phyloP scores from a whole-genome alignment of 108 stramenopile genomes.

The Cyclostephanos tholiformis region DNA sequence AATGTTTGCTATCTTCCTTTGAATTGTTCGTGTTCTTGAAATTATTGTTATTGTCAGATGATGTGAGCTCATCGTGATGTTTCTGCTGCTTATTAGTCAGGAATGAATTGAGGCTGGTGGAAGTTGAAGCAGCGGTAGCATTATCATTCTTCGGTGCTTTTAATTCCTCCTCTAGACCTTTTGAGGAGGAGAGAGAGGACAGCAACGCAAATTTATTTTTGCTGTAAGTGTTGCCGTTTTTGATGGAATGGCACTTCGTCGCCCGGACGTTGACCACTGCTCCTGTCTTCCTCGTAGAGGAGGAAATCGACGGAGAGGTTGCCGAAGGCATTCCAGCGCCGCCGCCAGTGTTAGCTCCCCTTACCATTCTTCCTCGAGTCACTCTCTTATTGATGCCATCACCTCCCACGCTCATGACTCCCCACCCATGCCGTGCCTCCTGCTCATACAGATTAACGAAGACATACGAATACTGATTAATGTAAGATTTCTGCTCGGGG shows the following conservation, averaged over 20 bases:
- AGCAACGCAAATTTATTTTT: background rate
- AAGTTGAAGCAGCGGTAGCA: background rate
- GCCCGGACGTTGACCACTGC: slow-evolving; percentile 27
- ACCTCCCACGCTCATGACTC: slow-evolving; percentile 12
- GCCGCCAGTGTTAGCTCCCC: background rate
- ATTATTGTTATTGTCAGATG: background rate
- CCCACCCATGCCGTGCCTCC: slow-evolving; percentile 34
- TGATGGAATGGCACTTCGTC: slow-evolving; percentile 31
- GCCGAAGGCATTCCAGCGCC: background rate
- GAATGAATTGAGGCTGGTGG: slow-evolving; percentile 5
- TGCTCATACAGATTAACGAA: slow-evolving; percentile 75
- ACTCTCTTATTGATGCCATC: background rate
- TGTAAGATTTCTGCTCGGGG: slow-evolving; percentile 40
- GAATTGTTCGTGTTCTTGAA: background rate
- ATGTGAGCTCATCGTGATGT: slow-evolving; percentile 7
- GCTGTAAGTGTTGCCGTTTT: background rate
- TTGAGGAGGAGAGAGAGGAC: background rate
- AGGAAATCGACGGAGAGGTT: background rate
- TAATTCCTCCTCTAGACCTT: slow-evolving; percentile 9
- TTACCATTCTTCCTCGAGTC: background rate
- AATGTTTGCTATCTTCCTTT: background rate
- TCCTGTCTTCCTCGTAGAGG: background rate
- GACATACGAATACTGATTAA: slow-evolving; percentile 70
- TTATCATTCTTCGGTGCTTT: background rate
- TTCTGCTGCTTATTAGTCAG: background rate